Percentiles rank a stretch among this genome's conserved stretches.
These are phyloP conservation scores for Coemansia sp. DNA, from an alignment of 192 early-diverging fungal genomes.

Conservation along the genomic window DNA sequence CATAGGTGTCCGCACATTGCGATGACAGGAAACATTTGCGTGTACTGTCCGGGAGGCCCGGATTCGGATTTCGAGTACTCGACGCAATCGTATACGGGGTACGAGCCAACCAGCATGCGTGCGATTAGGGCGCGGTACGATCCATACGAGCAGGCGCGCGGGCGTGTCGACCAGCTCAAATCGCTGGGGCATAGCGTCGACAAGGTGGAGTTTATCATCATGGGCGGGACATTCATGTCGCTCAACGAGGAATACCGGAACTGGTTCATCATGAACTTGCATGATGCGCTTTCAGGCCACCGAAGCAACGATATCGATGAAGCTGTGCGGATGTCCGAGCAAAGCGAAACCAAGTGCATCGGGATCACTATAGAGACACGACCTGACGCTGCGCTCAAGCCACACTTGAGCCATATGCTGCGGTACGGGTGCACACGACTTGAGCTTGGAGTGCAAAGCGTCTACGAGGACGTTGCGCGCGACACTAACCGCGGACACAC, in stretches of 20 bases:
- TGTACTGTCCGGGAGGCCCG: slow-evolving; percentile 96
- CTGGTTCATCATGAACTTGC: slow-evolving; percentile 97
- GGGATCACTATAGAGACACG: slow-evolving; percentile 99
- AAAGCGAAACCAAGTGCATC: slow-evolving; percentile 95
- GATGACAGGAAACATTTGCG: slow-evolving; percentile 99
- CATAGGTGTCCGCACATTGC: slow-evolving; percentile 97
- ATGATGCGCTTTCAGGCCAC: slow-evolving; percentile 94
- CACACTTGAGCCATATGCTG: slow-evolving; percentile 97
- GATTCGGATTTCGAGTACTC: slow-evolving; percentile 99
- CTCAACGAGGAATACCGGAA: slow-evolving; percentile 91
- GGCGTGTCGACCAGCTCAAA: slow-evolving; percentile 92
- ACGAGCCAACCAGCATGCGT: slow-evolving; percentile 98
- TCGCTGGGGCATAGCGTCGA: slow-evolving; percentile 93
- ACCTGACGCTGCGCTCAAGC: slow-evolving; percentile 97
- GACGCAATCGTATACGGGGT: slow-evolving; percentile 99
- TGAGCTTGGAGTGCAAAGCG: slow-evolving; percentile 98
- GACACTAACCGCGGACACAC: slow-evolving; percentile 99
- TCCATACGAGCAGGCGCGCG: slow-evolving; percentile 93
- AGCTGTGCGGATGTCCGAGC: slow-evolving; percentile 96
- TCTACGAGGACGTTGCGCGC: slow-evolving; percentile 98
- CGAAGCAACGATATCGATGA: slow-evolving; percentile 91
- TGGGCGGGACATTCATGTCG: slow-evolving; percentile 99
- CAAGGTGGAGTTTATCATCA: slow-evolving; percentile 98
- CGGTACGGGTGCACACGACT: slow-evolving; percentile 97
- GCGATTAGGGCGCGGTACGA: slow-evolving; percentile 98